These are phyloP conservation scores for Ceratocystis lukuohia DNA, from an alignment of 2,329 filamentous ascomycete genomes.

Conservation along the genomic window DNA sequence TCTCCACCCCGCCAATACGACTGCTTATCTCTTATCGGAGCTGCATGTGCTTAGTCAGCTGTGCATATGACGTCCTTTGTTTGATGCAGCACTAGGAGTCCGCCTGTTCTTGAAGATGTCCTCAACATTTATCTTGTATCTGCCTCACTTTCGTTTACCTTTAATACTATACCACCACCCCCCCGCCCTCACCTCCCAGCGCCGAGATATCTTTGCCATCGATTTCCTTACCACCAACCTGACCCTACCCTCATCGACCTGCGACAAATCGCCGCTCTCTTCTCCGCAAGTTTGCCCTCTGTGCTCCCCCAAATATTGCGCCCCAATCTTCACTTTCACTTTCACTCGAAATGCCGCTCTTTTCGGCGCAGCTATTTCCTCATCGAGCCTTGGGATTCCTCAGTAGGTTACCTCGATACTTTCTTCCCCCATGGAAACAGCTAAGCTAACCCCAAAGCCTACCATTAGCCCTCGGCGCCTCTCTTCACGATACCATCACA, in stretches of 20 bases:
- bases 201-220: too few species aligned
- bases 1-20: not conserved
- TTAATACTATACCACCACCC: not conserved
- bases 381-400: conserved; percentile 53
- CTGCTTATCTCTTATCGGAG: conserved; percentile 12
- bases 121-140: too few species aligned
- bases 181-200: too few species aligned
- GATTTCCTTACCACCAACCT: too few species aligned
- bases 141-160: too few species aligned
- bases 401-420: conserved; percentile 24
- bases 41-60: conserved; percentile 12
- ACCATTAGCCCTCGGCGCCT: conserved; percentile 64
- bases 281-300: not conserved
- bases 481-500: conserved; percentile 77
- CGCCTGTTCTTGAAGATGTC: not conserved
- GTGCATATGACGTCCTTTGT: conserved; percentile 17
- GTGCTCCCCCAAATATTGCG: not conserved
- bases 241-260: not conserved
- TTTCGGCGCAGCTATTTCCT: conserved; percentile 51
- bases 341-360: conserved; percentile 32
- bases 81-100: not conserved
- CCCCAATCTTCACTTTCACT: not conserved
- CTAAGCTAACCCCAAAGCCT: not conserved
- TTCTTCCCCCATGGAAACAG: not conserved
- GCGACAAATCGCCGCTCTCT: not conserved